Conservation (phyloP, 2,329 filamentous ascomycete genomes). For the Diaporthe australafricana region DNA sequence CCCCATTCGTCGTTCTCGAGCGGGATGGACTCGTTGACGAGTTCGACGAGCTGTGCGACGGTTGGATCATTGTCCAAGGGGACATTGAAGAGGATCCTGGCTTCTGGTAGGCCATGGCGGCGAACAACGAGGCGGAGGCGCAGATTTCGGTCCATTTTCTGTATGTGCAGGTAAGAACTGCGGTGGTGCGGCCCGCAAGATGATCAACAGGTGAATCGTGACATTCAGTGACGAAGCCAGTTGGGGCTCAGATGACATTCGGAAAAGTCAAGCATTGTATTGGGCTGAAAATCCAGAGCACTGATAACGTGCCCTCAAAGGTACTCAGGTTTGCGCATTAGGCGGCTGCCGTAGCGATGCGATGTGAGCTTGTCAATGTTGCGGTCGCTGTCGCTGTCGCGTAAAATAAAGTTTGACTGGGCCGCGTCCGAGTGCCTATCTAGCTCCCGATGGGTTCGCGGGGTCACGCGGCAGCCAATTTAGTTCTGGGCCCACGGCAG, state of each 20-base stretch:
- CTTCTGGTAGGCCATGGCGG: slow-evolving; percentile 79
- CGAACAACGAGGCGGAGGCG: slow-evolving; percentile 80
- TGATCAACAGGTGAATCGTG: background rate
- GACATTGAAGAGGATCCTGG: slow-evolving; percentile 78
- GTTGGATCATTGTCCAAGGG: slow-evolving; percentile 70
- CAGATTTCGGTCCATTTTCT: slow-evolving; percentile 57
- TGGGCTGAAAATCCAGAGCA: background rate
- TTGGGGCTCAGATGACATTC: background rate
- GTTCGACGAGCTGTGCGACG: slow-evolving; percentile 79
- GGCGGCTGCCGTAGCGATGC: background rate
- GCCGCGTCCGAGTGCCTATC: slow-evolving; percentile 1
- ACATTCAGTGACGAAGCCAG: slow-evolving; percentile 7
- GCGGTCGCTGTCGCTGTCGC: background rate
- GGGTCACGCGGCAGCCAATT: slow-evolving; percentile 26
- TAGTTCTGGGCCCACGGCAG: background rate
- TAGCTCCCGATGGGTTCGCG: slow-evolving; percentile 15
- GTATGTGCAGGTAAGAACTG: background rate
- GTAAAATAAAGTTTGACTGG: slow-evolving; percentile 11
- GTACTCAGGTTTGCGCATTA: background rate
- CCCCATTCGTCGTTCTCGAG: slow-evolving; percentile 85
- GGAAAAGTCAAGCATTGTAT: background rate
- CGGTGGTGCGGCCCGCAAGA: background rate
- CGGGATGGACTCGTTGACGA: slow-evolving; percentile 83
- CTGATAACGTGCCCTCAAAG: background rate
- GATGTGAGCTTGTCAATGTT: background rate